Evolutionary conservation across 2,329 filamentous ascomycete species (phyloP), one percentile per base, ranked within the genome.

Genomic region (Monosporascus sp.): DNA sequence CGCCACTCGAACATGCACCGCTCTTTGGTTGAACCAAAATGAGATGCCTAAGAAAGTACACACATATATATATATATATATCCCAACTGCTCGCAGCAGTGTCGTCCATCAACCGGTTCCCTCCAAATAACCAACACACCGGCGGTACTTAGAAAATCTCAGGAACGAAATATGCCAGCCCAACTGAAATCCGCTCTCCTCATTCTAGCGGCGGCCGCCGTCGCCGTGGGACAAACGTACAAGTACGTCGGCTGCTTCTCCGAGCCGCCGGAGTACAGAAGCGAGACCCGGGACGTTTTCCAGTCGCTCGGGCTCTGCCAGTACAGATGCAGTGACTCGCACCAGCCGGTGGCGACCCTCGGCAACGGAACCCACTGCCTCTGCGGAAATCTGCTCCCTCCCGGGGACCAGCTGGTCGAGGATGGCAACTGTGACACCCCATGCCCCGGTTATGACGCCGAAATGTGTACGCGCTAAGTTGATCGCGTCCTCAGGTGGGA

Each of bases 361-460:
- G 52, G 55, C 15, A 63, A 63, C 22, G 49, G 54, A 8, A 59
- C 56, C 14, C 44, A 50, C 17, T 63, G 61, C 47, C 51, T 61
- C 3, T 63, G 61, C 49, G 55, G 59, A 44, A 11, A 36, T 20
- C 7, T 22, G 8, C 17, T 53, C 6, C 60, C 59, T 24, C 51
- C 55, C 5, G 17, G 24, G 24, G 24, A 36, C 5, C 51, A 37
- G 7, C 8, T 36, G 5, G 60, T 57, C 15, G 54, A 49, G 4
- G 60, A 61, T 3, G 49, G 46, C 4, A 48, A 31, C 3, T 63
- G 61, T 50, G 47, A 62, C 20, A 15, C 2, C 0, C 53, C 42
- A 11, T 63, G 61, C 20, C 2, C 48, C 9, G 60, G 61, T 1
- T 63, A 5, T 11, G 1, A 14, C 31, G 0, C 1, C 9, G 31